Evolutionary conservation across 768 basidiomycete genomes (phyloP), one percentile per base, ranked within the genome.

Genomic region (Lactarius deliciosus): DNA sequence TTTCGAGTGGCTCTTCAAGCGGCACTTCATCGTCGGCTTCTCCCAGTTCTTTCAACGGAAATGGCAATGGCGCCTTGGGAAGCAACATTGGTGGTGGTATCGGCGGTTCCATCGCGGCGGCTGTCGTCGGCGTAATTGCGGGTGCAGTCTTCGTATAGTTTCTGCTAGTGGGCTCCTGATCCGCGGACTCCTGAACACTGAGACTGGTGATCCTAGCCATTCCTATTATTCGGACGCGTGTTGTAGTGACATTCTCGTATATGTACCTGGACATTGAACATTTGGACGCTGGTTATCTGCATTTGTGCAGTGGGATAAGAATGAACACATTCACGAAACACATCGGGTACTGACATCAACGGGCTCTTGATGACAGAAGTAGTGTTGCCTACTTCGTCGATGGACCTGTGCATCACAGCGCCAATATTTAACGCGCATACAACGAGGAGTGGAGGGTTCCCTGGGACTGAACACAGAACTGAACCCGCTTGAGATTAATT

Each of bases 21-120:
- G 22, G 47, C 15, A 40, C 65, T 41, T 41, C 65, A 2, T n/a
- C 55, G 15, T 32, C 61, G 15, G 32, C 54, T 47, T 60, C 66
- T 32, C 28, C 58, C 16, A 60, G 53, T 50, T 47, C 18, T 45
- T 68, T 68, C 58, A 68, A 68, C 16, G 66, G 66, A 40, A 67
- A 56, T 22, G 66, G 66, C 38, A 67, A 60, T 22, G 65, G 66
- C 2, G 62, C 63, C 10, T 5, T 15, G 18, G 66, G 66, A 13
- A 45, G 25, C 18, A 18, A 40, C 54, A 25, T 64, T n/a, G 36
- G 28, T 30, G 15, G 41, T 45, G 34, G 58, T 30, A 22, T 43
- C 30, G 28, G 50, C n/a, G 58, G 58, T 36, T 55, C 62, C 34
- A 40, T 68, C 1, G 58, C 36, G 9, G 63, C 41, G 32, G 66